Percentiles rank a stretch among this genome's conserved stretches.
Conservation (phyloP, 116 monocot species). For the Phalaenopsis hybrid region DNA sequence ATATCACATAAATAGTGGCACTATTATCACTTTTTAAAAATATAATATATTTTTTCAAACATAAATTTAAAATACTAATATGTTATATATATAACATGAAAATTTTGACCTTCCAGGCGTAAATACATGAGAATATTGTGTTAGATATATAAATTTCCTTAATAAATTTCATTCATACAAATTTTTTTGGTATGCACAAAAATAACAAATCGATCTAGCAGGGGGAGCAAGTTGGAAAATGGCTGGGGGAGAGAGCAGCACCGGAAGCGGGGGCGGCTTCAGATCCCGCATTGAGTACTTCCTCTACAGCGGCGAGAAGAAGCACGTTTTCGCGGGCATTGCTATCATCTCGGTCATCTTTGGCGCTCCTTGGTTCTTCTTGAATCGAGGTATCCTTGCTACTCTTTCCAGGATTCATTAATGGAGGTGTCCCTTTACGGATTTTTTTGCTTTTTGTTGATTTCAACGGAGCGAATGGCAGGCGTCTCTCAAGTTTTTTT, state of each 20-base stretch:
- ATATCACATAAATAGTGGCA: too few relatives aligned
- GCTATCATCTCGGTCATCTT: slow-evolving; percentile 65
- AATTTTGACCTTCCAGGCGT: too few relatives aligned
- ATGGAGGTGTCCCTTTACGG: not conserved
- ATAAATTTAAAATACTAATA: too few relatives aligned
- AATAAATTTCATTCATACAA: too few relatives aligned
- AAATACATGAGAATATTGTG: too few relatives aligned
- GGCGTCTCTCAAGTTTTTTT: not conserved
- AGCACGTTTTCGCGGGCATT: slow-evolving; percentile 86
- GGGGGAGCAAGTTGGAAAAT: not conserved
- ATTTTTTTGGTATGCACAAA: too few relatives aligned
- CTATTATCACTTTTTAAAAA: too few relatives aligned
- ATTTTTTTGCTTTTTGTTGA: not conserved
- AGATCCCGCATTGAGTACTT: slow-evolving; percentile 41
- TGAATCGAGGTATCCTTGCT: slow-evolving; percentile 56
- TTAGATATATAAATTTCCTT: too few relatives aligned
- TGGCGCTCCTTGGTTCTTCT: slow-evolving; percentile 67
- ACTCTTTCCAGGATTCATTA: not conserved
- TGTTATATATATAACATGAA: too few relatives aligned
- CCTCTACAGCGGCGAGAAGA: slow-evolving; percentile 91
- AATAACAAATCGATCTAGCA: too few relatives aligned
- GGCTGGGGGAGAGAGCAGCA: slow-evolving; percentile 3
- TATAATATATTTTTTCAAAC: too few relatives aligned
- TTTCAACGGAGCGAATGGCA: not conserved
- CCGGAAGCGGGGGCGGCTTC: slow-evolving; percentile 42